These are phyloP conservation scores for Leccinum angustisporum DNA, from an alignment of 1,284 basidiomycete genomes.

Conservation along the genomic window DNA sequence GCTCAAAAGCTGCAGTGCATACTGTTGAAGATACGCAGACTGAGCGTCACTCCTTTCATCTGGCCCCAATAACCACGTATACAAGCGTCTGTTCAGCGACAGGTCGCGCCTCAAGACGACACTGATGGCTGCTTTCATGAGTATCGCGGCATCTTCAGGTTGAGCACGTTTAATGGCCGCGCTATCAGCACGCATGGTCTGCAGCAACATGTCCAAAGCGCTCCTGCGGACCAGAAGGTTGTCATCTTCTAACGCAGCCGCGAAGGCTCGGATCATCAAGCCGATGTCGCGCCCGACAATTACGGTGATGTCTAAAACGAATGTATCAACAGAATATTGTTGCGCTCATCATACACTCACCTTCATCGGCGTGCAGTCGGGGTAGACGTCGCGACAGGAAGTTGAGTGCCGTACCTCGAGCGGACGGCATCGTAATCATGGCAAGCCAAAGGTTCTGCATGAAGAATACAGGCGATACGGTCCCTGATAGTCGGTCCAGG, in stretches of 20 bases:
- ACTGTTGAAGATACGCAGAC: slow-evolving; percentile 63
- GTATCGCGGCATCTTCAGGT: slow-evolving; percentile 65
- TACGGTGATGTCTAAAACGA: slow-evolving; percentile 58
- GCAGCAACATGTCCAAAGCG: slow-evolving; percentile 78
- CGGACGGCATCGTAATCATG: slow-evolving; percentile 86
- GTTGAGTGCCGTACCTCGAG: slow-evolving; percentile 85
- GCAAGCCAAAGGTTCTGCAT: slow-evolving; percentile 94
- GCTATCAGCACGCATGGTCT: slow-evolving; percentile 75
- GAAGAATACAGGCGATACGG: slow-evolving; percentile 86
- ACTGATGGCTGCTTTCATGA: slow-evolving; percentile 76
- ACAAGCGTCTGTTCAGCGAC: slow-evolving; percentile 89
- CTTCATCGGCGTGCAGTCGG: slow-evolving; percentile 65
- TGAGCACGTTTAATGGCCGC: slow-evolving; percentile 65
- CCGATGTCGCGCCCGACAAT: slow-evolving; percentile 87
- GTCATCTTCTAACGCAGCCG: slow-evolving; percentile 86
- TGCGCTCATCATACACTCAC: slow-evolving; percentile 36
- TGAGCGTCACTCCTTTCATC: slow-evolving; percentile 77
- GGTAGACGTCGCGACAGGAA: slow-evolving; percentile 83
- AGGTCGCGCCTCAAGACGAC: slow-evolving; percentile 92
- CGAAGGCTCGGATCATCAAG: slow-evolving; percentile 89
- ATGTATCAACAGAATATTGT: slow-evolving; percentile 6
- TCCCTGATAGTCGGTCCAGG: slow-evolving; percentile 79
- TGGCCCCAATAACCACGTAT: slow-evolving; percentile 88
- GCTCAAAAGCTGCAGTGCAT: slow-evolving; percentile 70
- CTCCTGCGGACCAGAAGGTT: slow-evolving; percentile 85